A percentile compares a stretch with the other conserved stretches of the same genome.
Conservation (phyloP, 768 basidiomycete genomes). For the Clitopilus passeckerianus region DNA sequence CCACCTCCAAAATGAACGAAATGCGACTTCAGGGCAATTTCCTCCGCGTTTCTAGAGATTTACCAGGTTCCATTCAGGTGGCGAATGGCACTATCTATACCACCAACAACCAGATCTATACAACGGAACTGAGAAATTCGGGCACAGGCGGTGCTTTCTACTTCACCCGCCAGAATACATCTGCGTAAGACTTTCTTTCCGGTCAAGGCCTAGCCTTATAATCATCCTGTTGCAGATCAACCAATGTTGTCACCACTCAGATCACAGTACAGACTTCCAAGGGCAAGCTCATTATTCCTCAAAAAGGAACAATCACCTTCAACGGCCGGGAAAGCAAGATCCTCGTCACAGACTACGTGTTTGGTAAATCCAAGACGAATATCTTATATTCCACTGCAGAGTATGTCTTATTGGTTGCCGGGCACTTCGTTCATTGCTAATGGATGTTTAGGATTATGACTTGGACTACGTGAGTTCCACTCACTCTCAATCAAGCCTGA, state of each 20-base stretch:
- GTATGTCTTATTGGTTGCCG: constrained; percentile 19
- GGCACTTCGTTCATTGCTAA: not conserved
- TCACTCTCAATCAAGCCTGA: too few species aligned
- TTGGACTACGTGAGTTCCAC: constrained; percentile 41
- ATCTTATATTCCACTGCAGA: constrained; percentile 45
- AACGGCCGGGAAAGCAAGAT: constrained; percentile 47
- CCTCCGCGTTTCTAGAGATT: constrained; percentile 45
- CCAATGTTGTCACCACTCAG: constrained; percentile 35
- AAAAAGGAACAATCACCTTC: constrained; percentile 31
- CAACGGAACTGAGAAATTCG: constrained; percentile 42
- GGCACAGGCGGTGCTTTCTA: constrained; percentile 43
- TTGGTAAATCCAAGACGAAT: constrained; percentile 26
- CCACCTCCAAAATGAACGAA: constrained; percentile 44
- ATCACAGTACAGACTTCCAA: constrained; percentile 38
- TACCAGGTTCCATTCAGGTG: constrained; percentile 36
- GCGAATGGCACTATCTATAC: constrained; percentile 49
- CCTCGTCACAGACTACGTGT: constrained; percentile 42
- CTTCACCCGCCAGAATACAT: constrained; percentile 39
- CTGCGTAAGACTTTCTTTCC: constrained; percentile 23
- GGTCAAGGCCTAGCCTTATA: not conserved
- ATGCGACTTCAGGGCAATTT: constrained; percentile 52
- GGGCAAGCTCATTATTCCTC: constrained; percentile 33
- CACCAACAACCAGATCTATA: constrained; percentile 35
- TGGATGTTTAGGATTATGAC: constrained; percentile 38
- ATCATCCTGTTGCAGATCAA: constrained; percentile 25